These are phyloP conservation scores for Monascus ruber DNA, from an alignment of 2,329 filamentous ascomycete genomes.

Conservation along the genomic window DNA sequence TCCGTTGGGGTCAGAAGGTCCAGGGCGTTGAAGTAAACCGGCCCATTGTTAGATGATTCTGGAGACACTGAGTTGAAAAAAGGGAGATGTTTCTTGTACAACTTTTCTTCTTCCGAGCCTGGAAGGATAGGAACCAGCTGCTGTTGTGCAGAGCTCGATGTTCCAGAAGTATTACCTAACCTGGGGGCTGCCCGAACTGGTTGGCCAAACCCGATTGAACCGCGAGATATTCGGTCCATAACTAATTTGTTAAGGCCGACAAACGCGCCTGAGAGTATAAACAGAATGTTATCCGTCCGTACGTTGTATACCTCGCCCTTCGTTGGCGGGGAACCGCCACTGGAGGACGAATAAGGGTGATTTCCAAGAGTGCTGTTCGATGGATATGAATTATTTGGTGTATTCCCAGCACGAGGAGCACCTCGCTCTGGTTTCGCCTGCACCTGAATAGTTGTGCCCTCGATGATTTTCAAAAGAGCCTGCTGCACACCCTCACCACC, in stretches of 20 bases:
- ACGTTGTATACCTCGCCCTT: slow-evolving; percentile 59
- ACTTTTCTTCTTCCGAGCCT: slow-evolving; percentile 52
- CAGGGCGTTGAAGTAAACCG: slow-evolving; percentile 47
- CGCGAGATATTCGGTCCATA: slow-evolving; percentile 72
- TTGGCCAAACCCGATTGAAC: slow-evolving; percentile 84
- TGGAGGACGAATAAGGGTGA: slow-evolving; percentile 17
- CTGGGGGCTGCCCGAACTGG: slow-evolving; percentile 50
- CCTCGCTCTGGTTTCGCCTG: slow-evolving; percentile 59
- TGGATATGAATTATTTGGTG: slow-evolving; percentile 28
- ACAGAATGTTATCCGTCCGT: slow-evolving; percentile 91
- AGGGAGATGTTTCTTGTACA: slow-evolving; percentile 48
- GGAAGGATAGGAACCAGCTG: slow-evolving; percentile 43
- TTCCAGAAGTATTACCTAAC: slow-evolving; percentile 14
- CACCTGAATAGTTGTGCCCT: slow-evolving; percentile 86
- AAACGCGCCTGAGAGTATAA: slow-evolving; percentile 93
- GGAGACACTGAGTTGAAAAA: slow-evolving; percentile 48
- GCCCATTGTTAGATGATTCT: slow-evolving; percentile 25
- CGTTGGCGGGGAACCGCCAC: slow-evolving; percentile 19
- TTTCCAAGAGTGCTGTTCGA: slow-evolving; percentile 27
- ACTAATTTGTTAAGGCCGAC: slow-evolving; percentile 82
- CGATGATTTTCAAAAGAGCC: slow-evolving; percentile 86
- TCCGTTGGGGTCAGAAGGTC: slow-evolving; percentile 66
- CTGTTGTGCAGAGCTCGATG: slow-evolving; percentile 12
- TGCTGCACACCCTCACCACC: slow-evolving; percentile 95
- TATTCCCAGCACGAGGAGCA: slow-evolving; percentile 24